phyloP scores from a whole-genome alignment of 2,329 filamentous ascomycete species.

The Bretziella fagacearum region DNA sequence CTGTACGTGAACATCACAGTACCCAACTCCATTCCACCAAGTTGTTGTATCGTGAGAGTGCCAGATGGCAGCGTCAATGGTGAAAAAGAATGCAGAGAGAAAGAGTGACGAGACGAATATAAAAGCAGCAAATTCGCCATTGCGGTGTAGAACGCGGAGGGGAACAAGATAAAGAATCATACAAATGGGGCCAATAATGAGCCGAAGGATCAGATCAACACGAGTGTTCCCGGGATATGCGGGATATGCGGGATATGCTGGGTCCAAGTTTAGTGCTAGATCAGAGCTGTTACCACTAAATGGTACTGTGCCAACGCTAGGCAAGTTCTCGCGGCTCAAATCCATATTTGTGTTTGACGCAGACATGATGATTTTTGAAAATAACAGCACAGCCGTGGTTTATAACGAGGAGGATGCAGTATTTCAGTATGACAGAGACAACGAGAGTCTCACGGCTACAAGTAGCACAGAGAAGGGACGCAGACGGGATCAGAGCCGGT shows the following conservation, averaged over 20 bases:
- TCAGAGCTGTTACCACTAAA: too few relatives aligned
- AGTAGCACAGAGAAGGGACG: too few relatives aligned
- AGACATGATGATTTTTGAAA: too few relatives aligned
- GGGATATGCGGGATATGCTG: conserved; percentile 15
- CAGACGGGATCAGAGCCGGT: too few relatives aligned
- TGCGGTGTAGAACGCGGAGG: conserved; percentile 31
- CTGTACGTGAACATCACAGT: conserved; percentile 37
- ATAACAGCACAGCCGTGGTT: too few relatives aligned
- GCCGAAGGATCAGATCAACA: conserved; percentile 33
- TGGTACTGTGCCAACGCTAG: too few relatives aligned
- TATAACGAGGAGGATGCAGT: too few relatives aligned
- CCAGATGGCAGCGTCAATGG: conserved; percentile 38
- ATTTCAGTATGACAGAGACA: too few relatives aligned
- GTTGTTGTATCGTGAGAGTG: conserved; percentile 29
- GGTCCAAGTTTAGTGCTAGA: too few relatives aligned
- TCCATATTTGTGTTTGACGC: too few relatives aligned
- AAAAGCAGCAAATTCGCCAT: conserved; percentile 37
- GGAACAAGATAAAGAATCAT: conserved; percentile 34
- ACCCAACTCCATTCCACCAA: conserved; percentile 36
- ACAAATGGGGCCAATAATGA: conserved; percentile 29
- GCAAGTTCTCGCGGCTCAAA: too few relatives aligned
- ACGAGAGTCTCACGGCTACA: too few relatives aligned
- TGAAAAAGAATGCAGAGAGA: conserved; percentile 30
- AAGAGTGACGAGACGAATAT: conserved; percentile 31
- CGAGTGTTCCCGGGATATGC: conserved; percentile 18